Evolutionary conservation across 192 early-diverging fungal genomes (phyloP).

Genomic region (Powellomyces hirtus): DNA sequence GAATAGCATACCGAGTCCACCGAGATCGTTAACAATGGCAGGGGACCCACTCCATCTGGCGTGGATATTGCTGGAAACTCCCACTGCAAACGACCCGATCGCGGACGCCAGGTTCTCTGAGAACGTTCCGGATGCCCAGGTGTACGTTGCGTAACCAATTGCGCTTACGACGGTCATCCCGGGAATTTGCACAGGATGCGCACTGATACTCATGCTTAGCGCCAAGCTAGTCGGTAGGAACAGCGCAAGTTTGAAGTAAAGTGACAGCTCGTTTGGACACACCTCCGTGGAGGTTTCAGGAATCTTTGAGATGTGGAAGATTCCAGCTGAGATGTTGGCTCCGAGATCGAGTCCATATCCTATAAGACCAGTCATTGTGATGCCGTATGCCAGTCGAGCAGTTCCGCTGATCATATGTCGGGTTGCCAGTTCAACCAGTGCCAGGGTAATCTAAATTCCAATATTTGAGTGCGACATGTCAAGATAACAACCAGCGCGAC

Average conservation of each 20-base stretch:
- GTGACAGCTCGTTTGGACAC: slow-evolving; percentile 9
- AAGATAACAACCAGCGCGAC: too few species aligned
- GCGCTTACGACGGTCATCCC: slow-evolving; percentile 27
- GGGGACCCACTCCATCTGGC: slow-evolving; percentile 20
- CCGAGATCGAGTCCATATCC: slow-evolving; percentile 40
- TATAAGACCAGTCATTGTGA: slow-evolving; percentile 36
- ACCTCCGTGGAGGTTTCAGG: background rate
- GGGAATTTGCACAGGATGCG: slow-evolving; percentile 38
- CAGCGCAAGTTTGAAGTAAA: slow-evolving; percentile 3
- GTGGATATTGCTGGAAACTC: slow-evolving; percentile 28
- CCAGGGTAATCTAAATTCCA: slow-evolving; percentile 30
- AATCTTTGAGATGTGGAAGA: slow-evolving; percentile 12
- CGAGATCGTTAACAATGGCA: slow-evolving; percentile 34
- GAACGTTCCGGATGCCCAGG: background rate
- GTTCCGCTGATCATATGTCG: slow-evolving; percentile 31
- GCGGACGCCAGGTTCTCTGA: slow-evolving; percentile 17
- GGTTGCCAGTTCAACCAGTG: slow-evolving; percentile 37
- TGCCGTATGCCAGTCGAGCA: slow-evolving; percentile 28
- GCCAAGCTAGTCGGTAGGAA: slow-evolving; percentile 32
- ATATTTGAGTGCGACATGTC: too few species aligned
- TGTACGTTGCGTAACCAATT: slow-evolving; percentile 13
- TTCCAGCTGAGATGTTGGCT: slow-evolving; percentile 15
- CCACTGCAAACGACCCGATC: slow-evolving; percentile 27
- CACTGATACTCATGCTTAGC: slow-evolving; percentile 24
- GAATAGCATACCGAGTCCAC: slow-evolving; percentile 26